Evolutionary conservation across 116 monocot species (phyloP), one percentile per base, ranked within the genome.

Genomic region (Trichopus zeylanicus): DNA sequence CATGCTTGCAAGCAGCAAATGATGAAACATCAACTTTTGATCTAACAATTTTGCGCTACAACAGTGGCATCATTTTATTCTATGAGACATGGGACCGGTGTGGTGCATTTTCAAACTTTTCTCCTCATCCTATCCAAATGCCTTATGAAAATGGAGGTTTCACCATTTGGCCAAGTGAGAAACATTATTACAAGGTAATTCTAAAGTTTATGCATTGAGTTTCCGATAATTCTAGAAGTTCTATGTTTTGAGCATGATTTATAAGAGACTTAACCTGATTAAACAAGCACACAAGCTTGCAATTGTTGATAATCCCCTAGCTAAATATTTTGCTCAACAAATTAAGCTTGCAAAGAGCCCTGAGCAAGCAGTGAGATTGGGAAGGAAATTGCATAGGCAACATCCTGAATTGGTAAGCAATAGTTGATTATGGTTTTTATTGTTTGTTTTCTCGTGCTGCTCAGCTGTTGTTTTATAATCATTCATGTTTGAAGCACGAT

Each of bases 51-150:
- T 75, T 76, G 42, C 81, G 75, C 53, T 91, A 77, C 57, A 91
- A 98, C 42, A 59, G 82, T 69, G 73, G 75, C 29, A 85, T 98
- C 42, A 85, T 91, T 62, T 98, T 75, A 55, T 98, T 91, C 67
- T 98, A 98, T 60, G 87, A 91, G 81, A 91, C 91, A 29, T 98
- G 91, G 91, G 91, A 98, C 69, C 67, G 71, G 19, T 98, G 72
- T 74, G 91, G 97, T 60, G 81, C 82, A 46, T 78, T 98, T 65
- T 98, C 91, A 56, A 98, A 91, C 64, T 98, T 87, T 73, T 98
- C 97, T 70, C 79, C 91, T 49, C 91, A 98, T 77, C 72, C 79
- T 77, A 51, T 91, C 42, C 26, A 24, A 53, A 54, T 87, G 72
- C 70, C 78, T 61, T 71, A 82, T 78, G 79, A 80, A 65, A 73